Percentiles rank a stretch among this genome's conserved stretches.
These are phyloP conservation scores for Gnomoniopsis sp. DNA, from an alignment of 2,329 filamentous ascomycete genomes.

Conservation along the genomic window DNA sequence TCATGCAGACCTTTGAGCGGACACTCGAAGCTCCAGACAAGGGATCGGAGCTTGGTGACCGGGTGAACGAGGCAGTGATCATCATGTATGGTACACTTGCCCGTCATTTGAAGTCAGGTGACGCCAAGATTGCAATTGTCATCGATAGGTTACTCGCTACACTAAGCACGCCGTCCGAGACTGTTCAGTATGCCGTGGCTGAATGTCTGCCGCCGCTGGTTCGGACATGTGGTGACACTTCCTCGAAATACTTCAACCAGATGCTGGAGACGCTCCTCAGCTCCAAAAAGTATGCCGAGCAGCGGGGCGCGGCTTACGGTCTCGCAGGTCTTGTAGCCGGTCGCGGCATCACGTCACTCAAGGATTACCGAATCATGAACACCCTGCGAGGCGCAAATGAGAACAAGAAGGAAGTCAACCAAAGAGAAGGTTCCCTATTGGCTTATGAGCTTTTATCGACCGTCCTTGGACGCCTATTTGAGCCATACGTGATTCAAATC, in stretches of 20 bases:
- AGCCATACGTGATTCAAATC: slow-evolving; percentile 94
- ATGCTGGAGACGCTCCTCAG: slow-evolving; percentile 79
- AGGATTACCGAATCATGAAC: slow-evolving; percentile 82
- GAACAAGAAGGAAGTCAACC: slow-evolving; percentile 88
- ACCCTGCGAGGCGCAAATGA: slow-evolving; percentile 79
- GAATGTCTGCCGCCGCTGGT: slow-evolving; percentile 92
- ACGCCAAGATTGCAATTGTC: slow-evolving; percentile 82
- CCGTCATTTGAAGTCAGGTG: slow-evolving; percentile 79
- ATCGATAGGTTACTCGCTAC: slow-evolving; percentile 83
- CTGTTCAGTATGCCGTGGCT: slow-evolving; percentile 93
- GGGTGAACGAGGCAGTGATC: slow-evolving; percentile 94
- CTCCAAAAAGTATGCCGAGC: slow-evolving; percentile 86
- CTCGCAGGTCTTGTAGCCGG: slow-evolving; percentile 86
- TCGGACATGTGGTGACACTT: slow-evolving; percentile 72
- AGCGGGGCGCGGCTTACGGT: slow-evolving; percentile 92
- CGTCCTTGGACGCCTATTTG: slow-evolving; percentile 83
- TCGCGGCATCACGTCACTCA: slow-evolving; percentile 76
- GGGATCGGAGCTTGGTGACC: slow-evolving; percentile 76
- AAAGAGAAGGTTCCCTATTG: slow-evolving; percentile 83
- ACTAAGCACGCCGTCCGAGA: slow-evolving; percentile 90
- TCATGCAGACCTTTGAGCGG: slow-evolving; percentile 90
- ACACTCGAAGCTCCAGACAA: slow-evolving; percentile 84
- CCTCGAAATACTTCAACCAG: slow-evolving; percentile 74
- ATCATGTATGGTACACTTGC: slow-evolving; percentile 95
- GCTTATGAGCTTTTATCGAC: slow-evolving; percentile 88